Conservation (phyloP, 768 basidiomycete species). For the Boletus bicolor region DNA sequence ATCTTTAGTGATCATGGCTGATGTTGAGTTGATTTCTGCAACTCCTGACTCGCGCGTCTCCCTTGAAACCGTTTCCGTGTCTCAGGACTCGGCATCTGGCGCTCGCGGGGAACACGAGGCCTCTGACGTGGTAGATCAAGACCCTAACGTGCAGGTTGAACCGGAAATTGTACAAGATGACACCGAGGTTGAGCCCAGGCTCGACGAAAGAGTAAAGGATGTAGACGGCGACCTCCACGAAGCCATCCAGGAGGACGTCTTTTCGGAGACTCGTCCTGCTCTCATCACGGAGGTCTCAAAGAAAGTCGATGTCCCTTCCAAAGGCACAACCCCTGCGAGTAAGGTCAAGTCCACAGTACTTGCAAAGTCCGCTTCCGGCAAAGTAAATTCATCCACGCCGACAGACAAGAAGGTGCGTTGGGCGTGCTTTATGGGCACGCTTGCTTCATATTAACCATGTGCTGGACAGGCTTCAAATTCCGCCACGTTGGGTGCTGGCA, state of each 20-base stretch:
- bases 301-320: slow-evolving; percentile 27
- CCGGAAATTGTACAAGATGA: slow-evolving; percentile 22
- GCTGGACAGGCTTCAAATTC: slow-evolving; percentile 55
- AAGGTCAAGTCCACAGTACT: slow-evolving; percentile 37
- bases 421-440: slow-evolving; percentile 15
- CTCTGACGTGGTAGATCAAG: slow-evolving; percentile 33
- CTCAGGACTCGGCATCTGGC: slow-evolving; percentile 22
- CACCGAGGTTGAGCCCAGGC: slow-evolving; percentile 12
- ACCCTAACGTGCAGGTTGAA: slow-evolving; percentile 18
- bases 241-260: slow-evolving; percentile 24
- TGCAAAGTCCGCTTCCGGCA: slow-evolving; percentile 43
- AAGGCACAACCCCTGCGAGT: slow-evolving; percentile 20
- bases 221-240: slow-evolving; percentile 17
- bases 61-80: slow-evolving; percentile 21
- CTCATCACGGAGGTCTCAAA: slow-evolving; percentile 21
- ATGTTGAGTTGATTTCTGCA: slow-evolving; percentile 28
- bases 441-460: slow-evolving; percentile 28
- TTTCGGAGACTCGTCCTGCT: slow-evolving; percentile 15
- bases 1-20: slow-evolving; percentile 35
- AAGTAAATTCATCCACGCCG: slow-evolving; percentile 50
- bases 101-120: slow-evolving; percentile 40
- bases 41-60: slow-evolving; percentile 19
- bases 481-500: slow-evolving; percentile 61
- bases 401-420: slow-evolving; percentile 65
- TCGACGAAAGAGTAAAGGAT: slow-evolving; percentile 16